Evolutionary conservation across 2,329 filamentous ascomycete genomes (phyloP).

Genomic region (Rosellinia necatrix): DNA sequence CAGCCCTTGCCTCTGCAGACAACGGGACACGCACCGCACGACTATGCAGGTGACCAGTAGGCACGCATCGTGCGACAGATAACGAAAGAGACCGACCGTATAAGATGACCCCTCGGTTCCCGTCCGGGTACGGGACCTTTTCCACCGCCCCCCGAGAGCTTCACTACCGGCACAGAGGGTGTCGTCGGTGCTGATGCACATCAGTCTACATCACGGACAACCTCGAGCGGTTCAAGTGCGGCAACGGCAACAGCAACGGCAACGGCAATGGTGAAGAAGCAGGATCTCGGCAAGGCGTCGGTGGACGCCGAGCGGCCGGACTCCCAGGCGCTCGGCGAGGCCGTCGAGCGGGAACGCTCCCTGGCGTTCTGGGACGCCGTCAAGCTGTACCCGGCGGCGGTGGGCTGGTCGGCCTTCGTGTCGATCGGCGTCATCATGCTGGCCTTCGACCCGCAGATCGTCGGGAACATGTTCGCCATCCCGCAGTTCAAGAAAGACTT

Average conservation of each 20-base stretch:
- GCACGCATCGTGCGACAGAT: no score
- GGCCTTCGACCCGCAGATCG: constrained; percentile 67
- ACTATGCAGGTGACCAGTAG: no score
- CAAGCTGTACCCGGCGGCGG: constrained; percentile 50
- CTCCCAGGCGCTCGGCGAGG: constrained; percentile 40
- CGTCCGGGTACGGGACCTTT: constrained; percentile 22
- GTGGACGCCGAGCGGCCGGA: constrained; percentile 25
- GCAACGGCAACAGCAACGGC: no score
- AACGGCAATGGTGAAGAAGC: constrained; percentile 25
- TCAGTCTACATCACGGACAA: not conserved
- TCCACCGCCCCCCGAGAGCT: not conserved
- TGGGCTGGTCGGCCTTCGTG: constrained; percentile 63
- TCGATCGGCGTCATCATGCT: constrained; percentile 64
- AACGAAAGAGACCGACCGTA: no score
- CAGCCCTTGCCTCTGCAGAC: not conserved
- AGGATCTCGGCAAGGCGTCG: constrained; percentile 21
- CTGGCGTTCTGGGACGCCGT: constrained; percentile 48
- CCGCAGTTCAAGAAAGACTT: constrained; percentile 44
- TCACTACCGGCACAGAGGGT: not conserved
- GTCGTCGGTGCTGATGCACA: not conserved
- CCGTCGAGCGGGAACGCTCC: constrained; percentile 47
- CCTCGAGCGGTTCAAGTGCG: not conserved
- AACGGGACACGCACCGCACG: no score
- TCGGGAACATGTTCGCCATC: constrained; percentile 61
- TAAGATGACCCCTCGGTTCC: constrained; percentile 11